These are phyloP conservation scores for Candida andamanensis DNA, from an alignment of 805 yeast genomes.

Conservation along the genomic window DNA sequence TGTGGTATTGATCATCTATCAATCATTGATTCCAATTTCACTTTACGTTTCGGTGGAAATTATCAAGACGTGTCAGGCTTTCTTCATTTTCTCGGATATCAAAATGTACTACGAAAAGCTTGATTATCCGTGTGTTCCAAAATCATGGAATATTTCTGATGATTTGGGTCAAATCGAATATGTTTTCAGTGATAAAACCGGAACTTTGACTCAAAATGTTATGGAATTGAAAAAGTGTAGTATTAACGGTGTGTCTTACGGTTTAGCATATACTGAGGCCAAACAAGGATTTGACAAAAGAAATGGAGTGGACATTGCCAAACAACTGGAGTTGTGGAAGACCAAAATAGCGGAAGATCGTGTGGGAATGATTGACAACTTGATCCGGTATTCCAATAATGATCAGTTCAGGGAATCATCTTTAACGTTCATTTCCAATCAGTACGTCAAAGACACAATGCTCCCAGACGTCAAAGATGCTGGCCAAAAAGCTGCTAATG, in stretches of 20 bases:
- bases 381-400: constrained; percentile 39
- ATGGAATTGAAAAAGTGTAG: constrained; percentile 85
- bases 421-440: constrained; percentile 59
- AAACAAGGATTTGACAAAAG: constrained; percentile 72
- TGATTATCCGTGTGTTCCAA: constrained; percentile 80
- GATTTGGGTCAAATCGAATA: constrained; percentile 84
- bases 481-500: constrained; percentile 44
- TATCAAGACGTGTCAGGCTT: constrained; percentile 77
- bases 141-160: constrained; percentile 81
- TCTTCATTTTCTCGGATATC: constrained; percentile 71
- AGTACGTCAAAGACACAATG: constrained; percentile 50
- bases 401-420: constrained; percentile 47
- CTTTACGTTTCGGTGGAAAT: constrained; percentile 78
- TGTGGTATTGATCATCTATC: constrained; percentile 72
- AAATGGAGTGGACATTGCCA: constrained; percentile 70
- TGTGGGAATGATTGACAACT: constrained; percentile 47
- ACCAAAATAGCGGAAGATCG: constrained; percentile 54
- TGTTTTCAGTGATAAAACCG: constrained; percentile 80
- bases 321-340: constrained; percentile 49
- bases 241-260: constrained; percentile 66
- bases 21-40: constrained; percentile 78
- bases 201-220: constrained; percentile 76
- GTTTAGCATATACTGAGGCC: constrained; percentile 81
- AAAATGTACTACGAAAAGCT: constrained; percentile 61
- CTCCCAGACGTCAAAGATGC: constrained; percentile 21